A percentile compares a stretch with the other conserved stretches of the same genome.
These are phyloP conservation scores for Crithidia mellificae DNA, from an alignment of 208 protist genomes.

Conservation along the genomic window DNA sequence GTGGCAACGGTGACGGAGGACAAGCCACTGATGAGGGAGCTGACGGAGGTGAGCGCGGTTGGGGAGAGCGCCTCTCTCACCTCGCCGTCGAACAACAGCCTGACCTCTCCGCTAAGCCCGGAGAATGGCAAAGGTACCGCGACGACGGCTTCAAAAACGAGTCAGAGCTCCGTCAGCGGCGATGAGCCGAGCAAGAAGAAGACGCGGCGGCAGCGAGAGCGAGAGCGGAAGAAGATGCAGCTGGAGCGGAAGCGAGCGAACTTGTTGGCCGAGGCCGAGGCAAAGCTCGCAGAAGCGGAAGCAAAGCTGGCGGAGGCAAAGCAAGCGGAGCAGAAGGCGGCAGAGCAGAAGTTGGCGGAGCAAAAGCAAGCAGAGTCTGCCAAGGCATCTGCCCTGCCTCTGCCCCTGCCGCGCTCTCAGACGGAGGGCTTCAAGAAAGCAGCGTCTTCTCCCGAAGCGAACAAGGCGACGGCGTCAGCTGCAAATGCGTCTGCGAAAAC, in stretches of 20 bases:
- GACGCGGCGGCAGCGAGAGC: not conserved
- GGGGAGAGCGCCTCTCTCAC: not conserved
- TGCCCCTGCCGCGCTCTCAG: conserved; percentile 21
- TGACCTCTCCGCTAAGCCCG: not conserved
- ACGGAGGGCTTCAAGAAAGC: conserved; percentile 15
- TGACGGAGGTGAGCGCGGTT: not conserved
- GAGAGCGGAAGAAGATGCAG: conserved; percentile 18
- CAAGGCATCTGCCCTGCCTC: not conserved
- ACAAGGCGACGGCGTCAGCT: not conserved
- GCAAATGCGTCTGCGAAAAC: not conserved
- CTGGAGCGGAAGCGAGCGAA: not conserved
- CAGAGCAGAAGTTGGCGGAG: not conserved
- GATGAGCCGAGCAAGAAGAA: conserved; percentile 12
- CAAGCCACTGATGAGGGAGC: not conserved
- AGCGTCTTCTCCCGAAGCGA: no score
- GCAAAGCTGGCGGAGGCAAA: not conserved
- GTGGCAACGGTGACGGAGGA: not conserved
- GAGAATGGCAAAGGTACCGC: not conserved
- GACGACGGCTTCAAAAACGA: not conserved
- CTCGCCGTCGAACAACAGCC: conserved; percentile 15
- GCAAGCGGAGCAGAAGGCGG: not conserved
- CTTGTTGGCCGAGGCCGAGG: conserved; percentile 2
- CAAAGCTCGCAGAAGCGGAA: not conserved
- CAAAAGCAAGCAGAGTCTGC: not conserved
- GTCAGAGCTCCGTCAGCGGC: conserved; percentile 2